Percentiles rank a stretch among this genome's conserved stretches.
phyloP scores from a whole-genome alignment of 208 protist species.

The Borovskyia barvae region DNA sequence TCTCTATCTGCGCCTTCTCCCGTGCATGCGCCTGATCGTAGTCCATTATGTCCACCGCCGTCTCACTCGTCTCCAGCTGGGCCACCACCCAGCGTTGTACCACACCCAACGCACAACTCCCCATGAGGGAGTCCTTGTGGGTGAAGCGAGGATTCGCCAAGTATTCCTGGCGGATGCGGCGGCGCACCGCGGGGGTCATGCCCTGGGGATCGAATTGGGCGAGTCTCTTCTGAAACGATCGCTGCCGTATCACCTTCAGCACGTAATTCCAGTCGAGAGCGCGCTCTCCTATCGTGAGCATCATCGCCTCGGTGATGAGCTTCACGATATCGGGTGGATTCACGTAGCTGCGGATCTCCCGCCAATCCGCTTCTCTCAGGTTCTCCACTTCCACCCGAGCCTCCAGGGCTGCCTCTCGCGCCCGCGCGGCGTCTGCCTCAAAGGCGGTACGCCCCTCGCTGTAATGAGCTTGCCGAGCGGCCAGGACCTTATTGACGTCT shows the following conservation, averaged over 20 bases:
- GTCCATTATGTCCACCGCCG: constrained; percentile 11
- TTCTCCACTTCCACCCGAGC: constrained; percentile 26
- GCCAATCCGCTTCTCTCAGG: constrained; percentile 46
- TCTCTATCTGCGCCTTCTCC: constrained; percentile 13
- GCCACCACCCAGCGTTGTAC: constrained; percentile 52
- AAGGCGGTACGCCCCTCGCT: constrained; percentile 11
- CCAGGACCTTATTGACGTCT: constrained; percentile 22
- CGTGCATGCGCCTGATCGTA: constrained; percentile 4
- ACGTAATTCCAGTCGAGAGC: constrained; percentile 21
- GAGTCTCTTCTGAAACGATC: constrained; percentile 33
- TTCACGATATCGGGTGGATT: constrained; percentile 53
- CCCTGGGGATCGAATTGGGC: constrained; percentile 35
- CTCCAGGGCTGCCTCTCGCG: constrained; percentile 2
- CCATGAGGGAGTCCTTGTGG: constrained; percentile 45
- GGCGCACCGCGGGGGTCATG: constrained; percentile 17
- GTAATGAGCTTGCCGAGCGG: constrained; percentile 15
- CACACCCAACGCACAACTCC: constrained; percentile 43
- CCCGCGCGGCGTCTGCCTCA: constrained; percentile 9
- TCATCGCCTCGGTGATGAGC: constrained; percentile 38
- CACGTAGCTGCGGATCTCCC: constrained; percentile 54
- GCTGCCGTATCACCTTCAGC: constrained; percentile 32
- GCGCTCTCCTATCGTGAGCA: constrained; percentile 38
- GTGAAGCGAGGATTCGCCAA: constrained; percentile 42
- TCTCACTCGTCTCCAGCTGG: constrained; percentile 30
- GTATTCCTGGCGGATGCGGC: constrained; percentile 24